Evolutionary conservation across 2,329 filamentous ascomycete genomes (phyloP).

Genomic region (Calonectria pteridis): DNA sequence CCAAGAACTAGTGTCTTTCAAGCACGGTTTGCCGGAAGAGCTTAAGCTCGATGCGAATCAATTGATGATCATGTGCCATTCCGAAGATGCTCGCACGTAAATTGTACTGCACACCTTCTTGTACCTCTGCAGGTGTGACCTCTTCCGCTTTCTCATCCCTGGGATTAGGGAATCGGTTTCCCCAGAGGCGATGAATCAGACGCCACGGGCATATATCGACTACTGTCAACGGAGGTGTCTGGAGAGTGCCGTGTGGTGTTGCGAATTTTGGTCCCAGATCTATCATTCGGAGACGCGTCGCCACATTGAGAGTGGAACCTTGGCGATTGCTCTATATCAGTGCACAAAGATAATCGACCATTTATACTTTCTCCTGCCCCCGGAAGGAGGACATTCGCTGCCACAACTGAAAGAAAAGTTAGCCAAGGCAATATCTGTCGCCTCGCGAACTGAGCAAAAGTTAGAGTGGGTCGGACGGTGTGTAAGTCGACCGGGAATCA

Average conservation of each 20-base stretch:
- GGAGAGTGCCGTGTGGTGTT: slow-evolving; percentile 5
- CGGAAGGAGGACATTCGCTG: slow-evolving; percentile 20
- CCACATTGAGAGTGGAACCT: slow-evolving; percentile 15
- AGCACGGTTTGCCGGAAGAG: slow-evolving; percentile 35
- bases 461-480: slow-evolving; percentile 26
- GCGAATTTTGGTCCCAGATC: slow-evolving; percentile 34
- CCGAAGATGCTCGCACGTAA: slow-evolving; percentile 37
- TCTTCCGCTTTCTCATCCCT: slow-evolving; percentile 43
- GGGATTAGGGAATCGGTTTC: slow-evolving; percentile 41
- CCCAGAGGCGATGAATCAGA: slow-evolving; percentile 23
- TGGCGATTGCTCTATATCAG: slow-evolving; percentile 33
- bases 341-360: slow-evolving; percentile 36
- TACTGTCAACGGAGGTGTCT: slow-evolving; percentile 36
- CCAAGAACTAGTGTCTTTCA: slow-evolving; percentile 34
- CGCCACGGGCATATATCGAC: slow-evolving; percentile 30
- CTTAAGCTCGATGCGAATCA: slow-evolving; percentile 30
- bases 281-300: slow-evolving; percentile 29
- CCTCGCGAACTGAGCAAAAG: background rate
- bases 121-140: slow-evolving; percentile 40
- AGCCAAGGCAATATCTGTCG: slow-evolving; percentile 18
- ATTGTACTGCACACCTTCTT: slow-evolving; percentile 32
- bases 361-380: slow-evolving; percentile 19
- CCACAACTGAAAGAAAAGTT: slow-evolving; percentile 26
- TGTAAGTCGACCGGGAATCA: background rate
- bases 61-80: slow-evolving; percentile 43